Conservation (phyloP, 495 filamentous ascomycete species). For the Xylaria palmicola region DNA sequence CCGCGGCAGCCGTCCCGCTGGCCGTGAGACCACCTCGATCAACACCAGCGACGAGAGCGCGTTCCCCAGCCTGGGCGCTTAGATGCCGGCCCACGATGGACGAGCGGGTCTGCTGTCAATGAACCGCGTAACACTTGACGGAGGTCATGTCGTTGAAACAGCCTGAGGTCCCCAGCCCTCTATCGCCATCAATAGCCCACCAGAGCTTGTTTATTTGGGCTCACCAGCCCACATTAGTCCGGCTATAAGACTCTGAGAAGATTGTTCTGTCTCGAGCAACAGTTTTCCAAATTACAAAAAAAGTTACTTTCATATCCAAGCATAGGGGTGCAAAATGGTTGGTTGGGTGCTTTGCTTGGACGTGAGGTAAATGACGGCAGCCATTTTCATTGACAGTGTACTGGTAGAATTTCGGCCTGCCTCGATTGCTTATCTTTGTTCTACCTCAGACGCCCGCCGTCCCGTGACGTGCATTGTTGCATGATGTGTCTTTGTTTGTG, state of each 20-base stretch:
- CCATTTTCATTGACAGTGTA: conserved; percentile 21
- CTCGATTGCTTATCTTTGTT: conserved; percentile 10
- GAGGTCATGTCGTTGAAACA: conserved; percentile 21
- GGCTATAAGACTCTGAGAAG: conserved; percentile 26
- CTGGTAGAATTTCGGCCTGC: conserved; percentile 17
- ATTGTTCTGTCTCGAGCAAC: conserved; percentile 20
- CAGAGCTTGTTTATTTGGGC: conserved; percentile 16
- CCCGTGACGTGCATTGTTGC: background rate
- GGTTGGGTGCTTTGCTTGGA: conserved; percentile 11
- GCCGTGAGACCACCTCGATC: conserved; percentile 40
- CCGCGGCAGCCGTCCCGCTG: conserved; percentile 39
- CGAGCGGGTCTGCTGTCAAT: conserved; percentile 1
- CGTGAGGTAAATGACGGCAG: conserved; percentile 17
- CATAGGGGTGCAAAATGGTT: conserved; percentile 17
- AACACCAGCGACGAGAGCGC: conserved; percentile 65
- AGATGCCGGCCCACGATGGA: conserved; percentile 8
- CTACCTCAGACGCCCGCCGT: background rate
- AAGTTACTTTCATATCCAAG: conserved; percentile 30
- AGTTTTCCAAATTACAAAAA: conserved; percentile 30
- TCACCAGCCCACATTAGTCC: conserved; percentile 20
- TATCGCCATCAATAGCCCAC: conserved; percentile 13
- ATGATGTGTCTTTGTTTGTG: background rate
- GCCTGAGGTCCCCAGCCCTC: conserved; percentile 20
- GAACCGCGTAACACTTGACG: background rate
- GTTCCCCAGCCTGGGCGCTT: conserved; percentile 72